Evolutionary conservation across 371 early-diverging fungal genomes (phyloP).

Genomic region (Polyrhizophydium stewartii): DNA sequence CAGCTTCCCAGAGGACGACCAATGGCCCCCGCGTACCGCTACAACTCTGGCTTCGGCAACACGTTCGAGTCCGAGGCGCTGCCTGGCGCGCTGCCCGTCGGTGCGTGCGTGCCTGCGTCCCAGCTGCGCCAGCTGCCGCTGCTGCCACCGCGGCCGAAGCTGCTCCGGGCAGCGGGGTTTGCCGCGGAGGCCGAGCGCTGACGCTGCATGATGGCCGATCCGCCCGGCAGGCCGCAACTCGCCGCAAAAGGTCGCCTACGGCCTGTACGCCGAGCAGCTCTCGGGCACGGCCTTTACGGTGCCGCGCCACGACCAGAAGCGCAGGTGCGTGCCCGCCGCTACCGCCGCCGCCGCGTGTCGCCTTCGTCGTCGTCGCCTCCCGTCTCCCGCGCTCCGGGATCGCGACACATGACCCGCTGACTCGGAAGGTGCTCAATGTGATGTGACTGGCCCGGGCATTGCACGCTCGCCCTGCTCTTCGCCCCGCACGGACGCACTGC

Average conservation of each 20-base stretch:
- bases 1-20: too few species aligned
- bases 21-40: too few species aligned
- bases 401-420: neutral
- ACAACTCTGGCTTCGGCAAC: slow-evolving; percentile 43
- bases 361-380: neutral
- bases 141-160: neutral
- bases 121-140: neutral
- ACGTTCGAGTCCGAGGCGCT: slow-evolving; percentile 83
- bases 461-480: neutral
- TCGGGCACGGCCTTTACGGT: slow-evolving; percentile 95
- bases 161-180: neutral
- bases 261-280: slow-evolving; percentile 92
- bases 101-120: slow-evolving; percentile 24
- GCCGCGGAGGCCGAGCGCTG: neutral
- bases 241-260: slow-evolving; percentile 87
- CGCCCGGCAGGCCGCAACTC: slow-evolving; percentile 73
- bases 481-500: slow-evolving; percentile 4
- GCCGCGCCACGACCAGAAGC: slow-evolving; percentile 76
- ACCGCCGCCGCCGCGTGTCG: neutral
- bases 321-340: slow-evolving; percentile 49
- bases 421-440: too few species aligned
- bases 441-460: neutral
- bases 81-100: slow-evolving; percentile 78
- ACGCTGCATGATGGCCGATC: neutral
- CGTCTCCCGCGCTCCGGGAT: neutral